Evolutionary conservation across 2,329 filamentous ascomycete species (phyloP), one percentile per base, ranked within the genome.

Genomic region (Endoconidiophora laricicola): DNA sequence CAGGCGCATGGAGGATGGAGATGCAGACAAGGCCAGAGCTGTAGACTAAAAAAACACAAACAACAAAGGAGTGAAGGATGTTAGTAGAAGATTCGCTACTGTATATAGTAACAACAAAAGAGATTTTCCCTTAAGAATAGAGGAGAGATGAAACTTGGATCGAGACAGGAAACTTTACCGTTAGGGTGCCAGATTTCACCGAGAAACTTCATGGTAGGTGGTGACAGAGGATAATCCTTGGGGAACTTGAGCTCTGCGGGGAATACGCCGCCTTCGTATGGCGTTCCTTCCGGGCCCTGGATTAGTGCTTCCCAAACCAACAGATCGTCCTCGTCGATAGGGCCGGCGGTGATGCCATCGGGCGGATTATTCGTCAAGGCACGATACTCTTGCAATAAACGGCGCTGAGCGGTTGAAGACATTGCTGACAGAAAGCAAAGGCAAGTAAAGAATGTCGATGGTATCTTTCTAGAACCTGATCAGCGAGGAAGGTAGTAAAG

Each of bases 131-230:
- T 18, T 2, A 18, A 23, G 45, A 29, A 33, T 50, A 44, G 46
- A 33, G 37, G 48, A 43, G 26, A 18, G 2, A 18, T 18, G 16
- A 18, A 18, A 2, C 16, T 18, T 18, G 16, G 16, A 18, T 18
- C 16, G 16, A 18, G 16, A 18, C 22, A 52, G 3, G 23, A 37
- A 22, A 41, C 54, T 69, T 38, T 65, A 94, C 88, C 86, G 64
- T 98, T 98, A 0, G 91, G 91, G 69, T 98, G 91, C 79, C 88
- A 96, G 57, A 98, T 80, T 60, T 93, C 86, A 49, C 85, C 85
- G 48, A 93, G 71, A 65, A 98, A 98, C 65, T 83, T 86, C 90
- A 98, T 96, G 39, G 83, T 87, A 6, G 91, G 91, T 54, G 91
- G 91, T 58, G 88, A 84, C 4, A 96, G 76, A n/a, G 91, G 91